Base-by-base conservation (phyloP, 1,284 basidiomycete species). In the Malassezia arunalokei region DNA sequence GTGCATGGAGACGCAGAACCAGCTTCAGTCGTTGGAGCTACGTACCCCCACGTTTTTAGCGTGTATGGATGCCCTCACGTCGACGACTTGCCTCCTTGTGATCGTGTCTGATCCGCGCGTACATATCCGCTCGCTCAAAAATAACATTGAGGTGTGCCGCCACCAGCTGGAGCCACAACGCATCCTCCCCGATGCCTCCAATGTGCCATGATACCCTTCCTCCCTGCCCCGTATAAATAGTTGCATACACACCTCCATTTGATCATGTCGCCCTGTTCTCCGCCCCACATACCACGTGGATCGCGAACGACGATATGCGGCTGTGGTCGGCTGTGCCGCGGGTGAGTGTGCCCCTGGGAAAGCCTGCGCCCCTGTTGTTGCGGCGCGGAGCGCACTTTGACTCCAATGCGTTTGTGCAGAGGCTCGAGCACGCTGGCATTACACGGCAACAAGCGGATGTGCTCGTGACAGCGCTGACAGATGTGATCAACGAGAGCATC, bases 1-100 rank as follows among this genome's bases (percentile, higher is more conserved):
- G 11, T 94, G 89, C 75, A 39, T 63, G 11, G 85, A 81, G 56
- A 60, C 14, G 46, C 57, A 50, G 27, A 39, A 55, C 31, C 47
- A 49, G 1, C 71, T 73, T 33, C 66, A 73, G 49, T 66, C 66
- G 8, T 56, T 74, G 15, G 64, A 75, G 37, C 62, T 75, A 37
- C 69, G 65, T n/a, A 64, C 68, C 4, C 56, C 56, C 14, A 57
- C 55, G 32, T 91, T 87, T 66, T 86, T 86, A 0, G 87, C 90
- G 2, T 87, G 94, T n/a, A 80, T 98, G 42, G 91, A 95, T 65
- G 85, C 87, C 63, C 79, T 98, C 76, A 96, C 92, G 11, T 80
- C 82, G 64, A 95, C 92, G 74, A 96, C 92, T 0, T 96, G 90
- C 66, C 84, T 96, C 51, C 78, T 98, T 67, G 81, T 92, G 54